Evolutionary conservation across 75 land plant genomes (phyloP).

Genomic region (Adiantum capillusveneris): DNA sequence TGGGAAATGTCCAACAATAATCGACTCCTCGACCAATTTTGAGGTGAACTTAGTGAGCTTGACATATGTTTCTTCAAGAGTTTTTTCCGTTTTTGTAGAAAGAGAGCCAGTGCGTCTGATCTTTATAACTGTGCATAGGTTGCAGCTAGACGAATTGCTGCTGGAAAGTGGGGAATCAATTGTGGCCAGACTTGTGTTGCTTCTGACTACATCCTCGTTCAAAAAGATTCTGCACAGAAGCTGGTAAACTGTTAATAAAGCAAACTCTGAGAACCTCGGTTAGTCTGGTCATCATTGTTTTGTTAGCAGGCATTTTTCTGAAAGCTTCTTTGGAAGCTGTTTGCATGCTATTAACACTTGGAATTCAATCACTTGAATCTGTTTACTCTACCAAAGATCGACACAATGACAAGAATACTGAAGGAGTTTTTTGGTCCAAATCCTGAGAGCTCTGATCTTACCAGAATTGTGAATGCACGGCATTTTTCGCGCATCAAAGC

Average conservation of each 20-base stretch:
- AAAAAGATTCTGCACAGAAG: constrained; percentile 24
- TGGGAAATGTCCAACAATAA: constrained; percentile 79
- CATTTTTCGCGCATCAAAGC: constrained; percentile 48
- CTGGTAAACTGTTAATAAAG: constrained; percentile 27
- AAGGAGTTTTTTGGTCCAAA: constrained; percentile 51
- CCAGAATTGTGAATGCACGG: constrained; percentile 53
- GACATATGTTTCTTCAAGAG: no score
- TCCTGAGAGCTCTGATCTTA: constrained; percentile 26
- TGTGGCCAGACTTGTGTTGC: constrained; percentile 92
- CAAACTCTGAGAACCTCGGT: no score
- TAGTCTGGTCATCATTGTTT: no score
- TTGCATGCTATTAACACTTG: no score
- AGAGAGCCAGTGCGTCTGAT: no score
- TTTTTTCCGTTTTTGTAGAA: no score
- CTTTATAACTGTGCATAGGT: constrained; percentile 41
- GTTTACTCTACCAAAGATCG: constrained; percentile 34
- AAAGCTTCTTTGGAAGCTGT: no score
- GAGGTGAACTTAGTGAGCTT: constrained; percentile 30
- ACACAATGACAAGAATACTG: constrained; percentile 28
- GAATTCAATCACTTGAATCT: no score
- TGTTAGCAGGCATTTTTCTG: no score
- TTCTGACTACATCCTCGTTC: constrained; percentile 69
- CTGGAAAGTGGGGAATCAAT: constrained; percentile 84
- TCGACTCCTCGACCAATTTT: constrained; percentile 65
- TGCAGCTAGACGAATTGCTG: constrained; percentile 59